These are phyloP conservation scores for Rhinocladiella mackenziei DNA, from an alignment of 2,329 filamentous ascomycete species.

Conservation along the genomic window DNA sequence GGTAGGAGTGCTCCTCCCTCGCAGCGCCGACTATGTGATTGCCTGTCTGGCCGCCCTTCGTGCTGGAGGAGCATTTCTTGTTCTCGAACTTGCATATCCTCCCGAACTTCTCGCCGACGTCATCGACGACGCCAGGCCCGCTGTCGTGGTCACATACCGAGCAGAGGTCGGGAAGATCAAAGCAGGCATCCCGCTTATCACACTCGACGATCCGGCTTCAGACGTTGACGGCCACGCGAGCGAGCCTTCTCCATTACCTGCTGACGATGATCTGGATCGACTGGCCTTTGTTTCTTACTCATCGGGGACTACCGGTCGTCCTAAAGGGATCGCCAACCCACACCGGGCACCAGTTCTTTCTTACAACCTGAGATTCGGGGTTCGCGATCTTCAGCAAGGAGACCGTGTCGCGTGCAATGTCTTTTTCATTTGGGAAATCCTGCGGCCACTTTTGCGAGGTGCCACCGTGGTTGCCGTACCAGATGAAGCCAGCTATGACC, in stretches of 20 bases:
- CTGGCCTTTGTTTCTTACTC: constrained; percentile 79
- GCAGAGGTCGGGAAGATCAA: constrained; percentile 64
- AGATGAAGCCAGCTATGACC: constrained; percentile 74
- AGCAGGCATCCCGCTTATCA: constrained; percentile 58
- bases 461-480: constrained; percentile 72
- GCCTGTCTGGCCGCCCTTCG: constrained; percentile 72
- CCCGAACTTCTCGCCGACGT: constrained; percentile 70
- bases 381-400: constrained; percentile 66
- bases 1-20: constrained; percentile 70
- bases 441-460: constrained; percentile 70
- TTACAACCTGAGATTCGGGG: constrained; percentile 66
- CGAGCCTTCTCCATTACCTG: constrained; percentile 50
- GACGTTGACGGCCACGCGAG: constrained; percentile 41
- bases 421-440: constrained; percentile 81
- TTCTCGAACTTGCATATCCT: constrained; percentile 75
- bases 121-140: constrained; percentile 68
- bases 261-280: constrained; percentile 65
- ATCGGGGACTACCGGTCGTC: constrained; percentile 70
- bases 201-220: constrained; percentile 52
- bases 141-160: constrained; percentile 64
- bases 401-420: constrained; percentile 84
- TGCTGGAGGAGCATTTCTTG: constrained; percentile 74
- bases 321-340: constrained; percentile 78
- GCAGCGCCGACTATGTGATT: constrained; percentile 75
- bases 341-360: constrained; percentile 70